Evolutionary conservation across 176 grass and related monocot genomes (phyloP).

Genomic region (Carex scoparia): DNA sequence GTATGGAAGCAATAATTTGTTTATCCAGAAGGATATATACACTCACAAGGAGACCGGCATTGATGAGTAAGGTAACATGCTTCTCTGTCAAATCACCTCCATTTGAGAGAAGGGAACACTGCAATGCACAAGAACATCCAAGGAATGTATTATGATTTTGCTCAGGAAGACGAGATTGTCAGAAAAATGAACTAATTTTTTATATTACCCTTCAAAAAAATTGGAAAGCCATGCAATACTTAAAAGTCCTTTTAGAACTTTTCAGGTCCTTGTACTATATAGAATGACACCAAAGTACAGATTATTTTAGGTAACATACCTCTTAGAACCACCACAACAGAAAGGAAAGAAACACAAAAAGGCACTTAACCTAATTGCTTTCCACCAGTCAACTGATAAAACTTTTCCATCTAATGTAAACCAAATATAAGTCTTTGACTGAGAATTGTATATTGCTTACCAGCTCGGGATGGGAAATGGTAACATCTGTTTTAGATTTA

Average conservation of each 20-base stretch:
- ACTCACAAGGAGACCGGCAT: constrained; percentile 82
- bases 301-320: constrained; percentile 7
- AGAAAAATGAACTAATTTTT: background rate
- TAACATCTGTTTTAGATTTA: constrained; percentile 57
- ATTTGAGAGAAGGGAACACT: constrained; percentile 65
- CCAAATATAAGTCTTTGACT: background rate
- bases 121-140: constrained; percentile 33
- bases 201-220: background rate
- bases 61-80: constrained; percentile 71
- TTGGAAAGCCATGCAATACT: background rate
- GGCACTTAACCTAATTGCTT: constrained; percentile 1
- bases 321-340: constrained; percentile 11
- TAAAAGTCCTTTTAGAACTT: background rate
- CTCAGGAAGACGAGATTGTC: constrained; percentile 14
- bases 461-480: constrained; percentile 63
- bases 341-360: background rate
- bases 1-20: background rate
- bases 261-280: background rate
- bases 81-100: constrained; percentile 64
- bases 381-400: constrained; percentile 17
- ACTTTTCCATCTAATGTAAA: background rate
- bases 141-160: background rate
- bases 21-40: constrained; percentile 1
- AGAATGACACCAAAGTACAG: background rate
- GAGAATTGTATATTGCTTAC: constrained; percentile 28